phyloP scores from a whole-genome alignment of 1,139 yeast genomes.

The Waltiozyma solani region DNA sequence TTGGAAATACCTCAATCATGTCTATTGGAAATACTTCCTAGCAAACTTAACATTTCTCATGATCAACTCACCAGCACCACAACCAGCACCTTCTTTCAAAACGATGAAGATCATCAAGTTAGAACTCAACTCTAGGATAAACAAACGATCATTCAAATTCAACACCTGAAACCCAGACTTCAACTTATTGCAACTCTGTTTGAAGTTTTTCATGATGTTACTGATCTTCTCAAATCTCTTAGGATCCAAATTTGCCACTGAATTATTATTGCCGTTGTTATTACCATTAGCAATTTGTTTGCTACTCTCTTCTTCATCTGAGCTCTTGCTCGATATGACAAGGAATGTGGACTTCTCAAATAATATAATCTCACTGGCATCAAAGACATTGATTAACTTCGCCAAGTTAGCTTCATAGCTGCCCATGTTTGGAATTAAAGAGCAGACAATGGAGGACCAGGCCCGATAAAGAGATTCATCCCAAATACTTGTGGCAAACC shows the following conservation, averaged over 20 bases:
- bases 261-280: constrained; percentile 6
- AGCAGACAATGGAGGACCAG: constrained; percentile 94
- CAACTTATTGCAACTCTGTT: constrained; percentile 84
- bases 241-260: constrained; percentile 42
- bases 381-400: constrained; percentile 64
- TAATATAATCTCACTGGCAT: constrained; percentile 83
- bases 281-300: constrained; percentile 11
- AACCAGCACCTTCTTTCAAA: constrained; percentile 19
- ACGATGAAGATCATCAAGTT: constrained; percentile 32
- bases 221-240: constrained; percentile 91
- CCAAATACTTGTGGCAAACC: constrained; percentile 96
- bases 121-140: constrained; percentile 32
- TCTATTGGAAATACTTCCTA: constrained; percentile 24
- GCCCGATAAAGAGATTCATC: constrained; percentile 94
- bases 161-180: constrained; percentile 77
- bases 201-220: constrained; percentile 87
- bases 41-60: constrained; percentile 29
- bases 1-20: too few relatives aligned
- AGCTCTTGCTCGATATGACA: constrained; percentile 65
- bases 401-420: constrained; percentile 68
- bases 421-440: constrained; percentile 86
- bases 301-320: constrained; percentile 4
- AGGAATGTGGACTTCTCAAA: constrained; percentile 92
- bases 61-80: constrained; percentile 12
- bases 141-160: constrained; percentile 59